phyloP scores from a whole-genome alignment of 805 yeast species.

The Candida yuanshanica region DNA sequence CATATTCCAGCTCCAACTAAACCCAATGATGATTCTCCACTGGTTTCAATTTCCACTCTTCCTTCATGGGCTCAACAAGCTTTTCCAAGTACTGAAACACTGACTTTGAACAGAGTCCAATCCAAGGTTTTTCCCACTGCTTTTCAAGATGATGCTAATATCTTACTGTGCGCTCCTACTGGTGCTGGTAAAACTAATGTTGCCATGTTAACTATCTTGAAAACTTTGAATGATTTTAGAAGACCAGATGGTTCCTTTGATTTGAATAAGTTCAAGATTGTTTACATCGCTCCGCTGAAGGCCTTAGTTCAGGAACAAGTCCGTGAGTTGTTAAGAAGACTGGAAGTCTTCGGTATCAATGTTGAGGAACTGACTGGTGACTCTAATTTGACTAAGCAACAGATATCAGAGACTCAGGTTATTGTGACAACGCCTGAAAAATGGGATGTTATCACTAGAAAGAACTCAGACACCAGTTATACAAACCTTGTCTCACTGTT shows the following conservation, averaged over 20 bases:
- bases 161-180: conserved; percentile 92
- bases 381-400: conserved; percentile 65
- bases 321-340: conserved; percentile 70
- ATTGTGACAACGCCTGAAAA: conserved; percentile 94
- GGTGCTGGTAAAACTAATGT: conserved; percentile 99
- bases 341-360: conserved; percentile 54
- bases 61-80: conserved; percentile 82
- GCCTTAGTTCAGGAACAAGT: conserved; percentile 96
- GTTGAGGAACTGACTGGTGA: conserved; percentile 94
- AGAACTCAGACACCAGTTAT: conserved; percentile 60
- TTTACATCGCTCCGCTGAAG: conserved; percentile 88
- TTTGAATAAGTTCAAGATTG: conserved; percentile 60
- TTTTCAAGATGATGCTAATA: conserved; percentile 60
- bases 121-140: conserved; percentile 79
- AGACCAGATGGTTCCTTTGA: conserved; percentile 44
- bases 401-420: conserved; percentile 72
- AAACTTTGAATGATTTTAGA: conserved; percentile 51
- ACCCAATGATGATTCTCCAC: conserved; percentile 32
- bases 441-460: conserved; percentile 95
- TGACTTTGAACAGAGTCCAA: conserved; percentile 73
- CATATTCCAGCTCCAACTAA: conserved; percentile 83
- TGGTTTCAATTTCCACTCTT: conserved; percentile 53
- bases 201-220: conserved; percentile 77
- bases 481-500: conserved; percentile 60
- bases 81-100: conserved; percentile 63